These are phyloP conservation scores for Fusarium dimerum DNA, from an alignment of 2,329 filamentous ascomycete species.

Conservation along the genomic window DNA sequence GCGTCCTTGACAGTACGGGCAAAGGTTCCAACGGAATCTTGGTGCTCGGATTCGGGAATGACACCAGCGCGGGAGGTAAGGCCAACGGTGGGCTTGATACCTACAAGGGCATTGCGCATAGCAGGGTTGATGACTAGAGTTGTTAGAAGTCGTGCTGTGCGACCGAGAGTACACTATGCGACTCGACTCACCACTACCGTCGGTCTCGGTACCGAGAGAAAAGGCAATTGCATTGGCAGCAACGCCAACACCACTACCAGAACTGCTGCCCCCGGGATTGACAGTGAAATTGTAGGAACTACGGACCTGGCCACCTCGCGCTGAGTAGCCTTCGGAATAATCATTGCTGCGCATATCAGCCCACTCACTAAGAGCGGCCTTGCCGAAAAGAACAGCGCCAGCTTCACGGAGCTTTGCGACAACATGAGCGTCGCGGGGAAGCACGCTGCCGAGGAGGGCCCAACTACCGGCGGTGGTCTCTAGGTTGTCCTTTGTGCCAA, in stretches of 20 bases:
- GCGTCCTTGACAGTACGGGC: conserved; percentile 70
- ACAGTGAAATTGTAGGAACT: conserved; percentile 69
- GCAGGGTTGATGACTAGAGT: conserved; percentile 66
- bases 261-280: conserved; percentile 69
- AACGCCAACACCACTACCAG: conserved; percentile 66
- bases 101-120: conserved; percentile 67
- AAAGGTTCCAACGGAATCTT: conserved; percentile 70
- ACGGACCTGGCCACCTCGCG: conserved; percentile 62
- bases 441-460: conserved; percentile 64
- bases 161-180: background rate
- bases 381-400: conserved; percentile 70
- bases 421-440: conserved; percentile 68
- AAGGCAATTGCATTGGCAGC: conserved; percentile 64
- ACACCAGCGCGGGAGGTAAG: conserved; percentile 65
- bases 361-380: conserved; percentile 73
- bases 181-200: conserved; percentile 55
- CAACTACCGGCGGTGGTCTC: conserved; percentile 73
- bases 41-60: conserved; percentile 66
- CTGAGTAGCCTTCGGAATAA: conserved; percentile 69
- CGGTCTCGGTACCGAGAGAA: conserved; percentile 72
- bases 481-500: conserved; percentile 76
- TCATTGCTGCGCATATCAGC: conserved; percentile 69
- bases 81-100: conserved; percentile 76
- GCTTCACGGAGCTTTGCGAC: conserved; percentile 62
- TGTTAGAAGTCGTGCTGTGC: conserved; percentile 4